These are phyloP conservation scores for Raffaelea albimanens DNA, from an alignment of 2,329 filamentous ascomycete species.

Conservation along the genomic window DNA sequence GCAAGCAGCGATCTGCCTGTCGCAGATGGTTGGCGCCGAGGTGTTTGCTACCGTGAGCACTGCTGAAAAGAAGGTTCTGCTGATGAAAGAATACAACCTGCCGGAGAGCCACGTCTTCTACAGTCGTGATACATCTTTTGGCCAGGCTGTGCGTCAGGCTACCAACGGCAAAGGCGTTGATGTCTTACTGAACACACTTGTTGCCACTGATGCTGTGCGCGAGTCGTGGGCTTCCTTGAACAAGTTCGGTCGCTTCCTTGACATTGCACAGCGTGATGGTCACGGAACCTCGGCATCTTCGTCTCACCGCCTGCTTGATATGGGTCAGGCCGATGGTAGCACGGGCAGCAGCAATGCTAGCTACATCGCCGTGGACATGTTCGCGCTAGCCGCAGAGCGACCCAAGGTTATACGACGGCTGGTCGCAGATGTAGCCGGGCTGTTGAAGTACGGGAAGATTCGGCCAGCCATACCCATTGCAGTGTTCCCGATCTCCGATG, in stretches of 20 bases:
- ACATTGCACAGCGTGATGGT: constrained; percentile 7
- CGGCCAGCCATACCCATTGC: constrained; percentile 26
- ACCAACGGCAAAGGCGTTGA: constrained; percentile 25
- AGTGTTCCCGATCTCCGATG: constrained; percentile 25
- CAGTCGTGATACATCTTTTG: constrained; percentile 23
- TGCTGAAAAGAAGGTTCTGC: constrained; percentile 27
- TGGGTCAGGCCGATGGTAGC: constrained; percentile 23
- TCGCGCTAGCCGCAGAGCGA: constrained; percentile 30
- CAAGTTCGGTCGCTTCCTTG: constrained; percentile 20
- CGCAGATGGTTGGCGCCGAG: constrained; percentile 26
- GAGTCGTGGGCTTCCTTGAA: constrained; percentile 34
- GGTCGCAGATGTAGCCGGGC: constrained; percentile 25
- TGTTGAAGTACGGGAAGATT: constrained; percentile 24
- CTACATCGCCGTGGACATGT: constrained; percentile 30
- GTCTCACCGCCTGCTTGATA: constrained; percentile 29
- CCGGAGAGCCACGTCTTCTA: constrained; percentile 26
- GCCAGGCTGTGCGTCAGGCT: constrained; percentile 16
- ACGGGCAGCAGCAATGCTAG: constrained; percentile 30
- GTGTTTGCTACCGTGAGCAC: constrained; percentile 33
- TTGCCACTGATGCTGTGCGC: constrained; percentile 21
- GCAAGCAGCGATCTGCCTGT: constrained; percentile 28
- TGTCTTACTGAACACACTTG: constrained; percentile 30
- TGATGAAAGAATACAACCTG: constrained; percentile 28
- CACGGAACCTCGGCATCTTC: constrained; percentile 1
- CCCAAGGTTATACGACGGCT: constrained; percentile 30